Evolutionary conservation across 257 asterid species (phyloP).

Genomic region (Lantana camara): DNA sequence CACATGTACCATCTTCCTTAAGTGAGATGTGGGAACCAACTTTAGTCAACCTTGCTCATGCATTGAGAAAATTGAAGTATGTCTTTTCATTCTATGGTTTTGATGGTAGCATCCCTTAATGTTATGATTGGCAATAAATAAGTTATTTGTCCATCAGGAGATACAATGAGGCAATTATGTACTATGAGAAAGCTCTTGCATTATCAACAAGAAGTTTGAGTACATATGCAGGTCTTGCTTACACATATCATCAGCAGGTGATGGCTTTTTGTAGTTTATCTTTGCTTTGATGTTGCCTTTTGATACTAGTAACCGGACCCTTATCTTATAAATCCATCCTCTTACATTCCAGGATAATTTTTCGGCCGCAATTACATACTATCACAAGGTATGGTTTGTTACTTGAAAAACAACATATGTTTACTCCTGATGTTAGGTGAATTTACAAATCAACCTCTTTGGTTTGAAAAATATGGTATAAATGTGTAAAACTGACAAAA

Average conservation of each 20-base stretch:
- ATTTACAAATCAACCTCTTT: too few species aligned
- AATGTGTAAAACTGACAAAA: too few species aligned
- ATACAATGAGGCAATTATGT: slow-evolving; percentile 76
- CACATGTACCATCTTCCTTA: slow-evolving; percentile 77
- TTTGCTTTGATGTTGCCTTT: neutral
- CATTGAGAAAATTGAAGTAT: slow-evolving; percentile 83
- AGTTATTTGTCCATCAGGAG: slow-evolving; percentile 58
- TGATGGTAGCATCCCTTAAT: slow-evolving; percentile 6
- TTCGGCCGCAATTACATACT: slow-evolving; percentile 73
- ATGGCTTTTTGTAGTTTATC: neutral
- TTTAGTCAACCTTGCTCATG: slow-evolving; percentile 93
- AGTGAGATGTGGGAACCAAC: slow-evolving; percentile 99
- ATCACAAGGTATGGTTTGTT: slow-evolving; percentile 74
- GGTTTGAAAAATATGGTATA: too few species aligned
- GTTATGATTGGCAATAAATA: neutral
- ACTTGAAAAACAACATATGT: neutral
- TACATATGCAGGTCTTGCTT: slow-evolving; percentile 95
- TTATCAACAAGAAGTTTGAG: slow-evolving; percentile 86
- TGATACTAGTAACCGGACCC: neutral
- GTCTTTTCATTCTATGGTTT: slow-evolving; percentile 22
- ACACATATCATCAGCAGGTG: slow-evolving; percentile 94
- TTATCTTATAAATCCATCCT: slow-evolving; percentile 12
- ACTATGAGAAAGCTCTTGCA: slow-evolving; percentile 95
- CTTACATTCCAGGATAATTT: slow-evolving; percentile 66
- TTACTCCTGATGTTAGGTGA: too few species aligned